Evolutionary conservation across 2,329 filamentous ascomycete species (phyloP).

Genomic region (Didymellaceae sp.): DNA sequence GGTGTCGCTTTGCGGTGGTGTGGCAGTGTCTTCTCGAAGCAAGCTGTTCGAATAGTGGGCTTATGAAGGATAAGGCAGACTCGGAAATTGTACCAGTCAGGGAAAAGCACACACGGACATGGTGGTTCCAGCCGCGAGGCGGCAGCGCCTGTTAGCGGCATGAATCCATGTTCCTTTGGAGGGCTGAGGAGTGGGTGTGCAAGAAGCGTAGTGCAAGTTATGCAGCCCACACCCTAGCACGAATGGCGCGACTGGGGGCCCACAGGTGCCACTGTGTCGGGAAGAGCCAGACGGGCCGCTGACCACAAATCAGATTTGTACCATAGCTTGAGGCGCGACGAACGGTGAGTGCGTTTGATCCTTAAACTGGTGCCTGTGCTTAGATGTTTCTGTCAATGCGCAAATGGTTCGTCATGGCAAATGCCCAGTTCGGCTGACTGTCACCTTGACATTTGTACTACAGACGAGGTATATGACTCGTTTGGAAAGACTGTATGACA

Average conservation of each 20-base stretch:
- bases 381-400: constrained; percentile 9
- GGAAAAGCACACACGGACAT: constrained; percentile 25
- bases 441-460: not conserved
- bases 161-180: constrained; percentile 39
- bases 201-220: constrained; percentile 23
- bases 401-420: not conserved
- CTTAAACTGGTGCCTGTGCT: constrained; percentile 11
- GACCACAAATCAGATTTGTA: constrained; percentile 40
- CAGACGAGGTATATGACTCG: constrained; percentile 2
- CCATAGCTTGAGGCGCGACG: constrained; percentile 39
- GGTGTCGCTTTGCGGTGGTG: constrained; percentile 38
- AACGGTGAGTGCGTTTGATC: constrained; percentile 27
- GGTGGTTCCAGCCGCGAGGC: constrained; percentile 39
- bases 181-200: constrained; percentile 30
- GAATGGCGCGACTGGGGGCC: constrained; percentile 26
- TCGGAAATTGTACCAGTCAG: constrained; percentile 43
- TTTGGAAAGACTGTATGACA: not conserved
- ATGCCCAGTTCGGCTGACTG: not conserved
- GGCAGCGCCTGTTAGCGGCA: constrained; percentile 47
- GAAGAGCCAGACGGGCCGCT: constrained; percentile 45
- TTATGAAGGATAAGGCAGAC: constrained; percentile 48
- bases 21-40: constrained; percentile 43
- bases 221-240: constrained; percentile 24
- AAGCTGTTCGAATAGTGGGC: constrained; percentile 37
- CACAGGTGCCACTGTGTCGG: constrained; percentile 35